Base-by-base conservation (phyloP, 164 flowering plant genomes). In the Platanus orientalis region DNA sequence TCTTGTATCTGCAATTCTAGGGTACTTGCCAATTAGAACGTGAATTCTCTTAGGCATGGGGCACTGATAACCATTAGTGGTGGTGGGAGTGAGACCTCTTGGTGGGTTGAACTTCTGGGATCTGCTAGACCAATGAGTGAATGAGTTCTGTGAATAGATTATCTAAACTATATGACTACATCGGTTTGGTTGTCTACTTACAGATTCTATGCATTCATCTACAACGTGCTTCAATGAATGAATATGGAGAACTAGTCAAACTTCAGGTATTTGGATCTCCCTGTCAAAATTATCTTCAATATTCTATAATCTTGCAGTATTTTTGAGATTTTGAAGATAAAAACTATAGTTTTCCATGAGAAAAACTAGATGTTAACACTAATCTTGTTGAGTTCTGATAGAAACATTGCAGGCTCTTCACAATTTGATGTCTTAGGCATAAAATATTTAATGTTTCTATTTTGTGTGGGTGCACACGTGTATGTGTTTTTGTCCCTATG, bases 191-290 rank as follows among this genome's bases (percentile, higher is more conserved):
- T 40, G 23, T 73, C 54, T 69, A 21, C 56, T 59, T 74, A 34
- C 89, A 92, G 98, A 82, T 90, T 76, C 70, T 93, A 3, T 93
- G 97, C 81, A 74, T 93, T 73, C 94, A 93, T 60, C 75, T 93
- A n/a, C 90, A 88, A 65, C 90, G 97, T n/a, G 89, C 83, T 69
- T 73, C 87, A 28, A 57, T 81, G 49, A 77, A 73, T 69, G 52
- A 42, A n/a, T 73, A 71, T 62, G 96, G 96, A 40, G 92, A 93
- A 30, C 57, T 64, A 49, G 55, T 82, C 69, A 93, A 93, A 79
- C 76, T 85, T 74, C 78, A 74, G 96, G 98, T 90, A 79, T 47
- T 47, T 30, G 25, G 25, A 26, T 51, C 42, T 36, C 42, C 55
- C 21, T 29, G 30, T 32, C 10, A 21, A 21, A 17, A 2, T 40